Evolutionary conservation across 2,329 filamentous ascomycete species (phyloP), one percentile per base, ranked within the genome.

Genomic region (Plenodomus tracheiphilus): DNA sequence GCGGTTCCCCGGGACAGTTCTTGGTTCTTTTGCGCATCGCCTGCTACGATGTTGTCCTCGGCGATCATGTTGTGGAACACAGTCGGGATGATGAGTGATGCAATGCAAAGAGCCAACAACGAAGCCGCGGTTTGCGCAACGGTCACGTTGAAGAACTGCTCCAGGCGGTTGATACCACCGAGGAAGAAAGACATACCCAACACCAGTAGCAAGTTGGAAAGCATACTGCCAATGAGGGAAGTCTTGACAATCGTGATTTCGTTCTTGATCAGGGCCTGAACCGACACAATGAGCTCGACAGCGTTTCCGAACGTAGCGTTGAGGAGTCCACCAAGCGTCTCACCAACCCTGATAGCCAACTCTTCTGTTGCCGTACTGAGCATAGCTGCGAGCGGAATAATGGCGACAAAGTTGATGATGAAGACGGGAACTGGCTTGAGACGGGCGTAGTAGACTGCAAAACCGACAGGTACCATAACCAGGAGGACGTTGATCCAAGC

Each of bases 241-340:
- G 92, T 96, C 72, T 97, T 91, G 6, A 97, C 91, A 52, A 97
- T 95, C 28, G 87, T 77, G 19, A 95, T 83, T 72, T 96, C 83
- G 43, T 81, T 71, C 51, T 95, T 82, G 21, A 82, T 75, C 39
- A 97, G 75, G 1, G 92, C 92, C 60, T 96, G 88, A 59, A 97
- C 84, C 19, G 89, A 88, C 38, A 97, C 89, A 53, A 96, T 96
- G 62, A 96, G 76, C 68, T 96, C 91, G 52, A 95, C 90, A 4
- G 91, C 91, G 66, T 96, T 95, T 46, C 91, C 93, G 69, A 97
- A 97, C 2, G 88, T 88, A 6, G 92, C 92, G 65, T 97, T 97
- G 47, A 97, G 79, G 30, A 97, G 77, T 47, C 92, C 93, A 53
- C 93, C 93, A 2, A 96, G 76, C 0, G 89, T 92, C 71, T 97